Evolutionary conservation across 2,329 filamentous ascomycete species (phyloP).

Genomic region (Aspergillus candidus): DNA sequence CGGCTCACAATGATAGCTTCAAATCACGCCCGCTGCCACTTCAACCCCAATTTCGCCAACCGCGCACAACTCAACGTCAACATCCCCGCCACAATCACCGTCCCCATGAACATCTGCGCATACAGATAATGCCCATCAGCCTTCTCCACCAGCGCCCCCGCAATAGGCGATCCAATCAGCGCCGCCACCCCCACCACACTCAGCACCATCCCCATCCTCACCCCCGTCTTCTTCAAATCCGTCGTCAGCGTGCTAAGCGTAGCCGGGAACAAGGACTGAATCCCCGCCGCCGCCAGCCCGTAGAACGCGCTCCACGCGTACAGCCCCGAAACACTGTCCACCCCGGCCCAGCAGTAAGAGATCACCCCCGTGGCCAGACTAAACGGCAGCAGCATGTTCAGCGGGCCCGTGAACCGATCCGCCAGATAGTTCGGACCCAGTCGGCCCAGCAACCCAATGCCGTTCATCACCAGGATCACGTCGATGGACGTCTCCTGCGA

Average conservation of each 20-base stretch:
- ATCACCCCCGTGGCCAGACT: slow-evolving; percentile 39
- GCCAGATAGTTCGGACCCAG: slow-evolving; percentile 54
- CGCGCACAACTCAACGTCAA: slow-evolving; percentile 39
- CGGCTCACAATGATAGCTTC: too few relatives aligned
- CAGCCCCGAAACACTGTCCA: slow-evolving; percentile 45
- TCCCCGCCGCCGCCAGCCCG: slow-evolving; percentile 57
- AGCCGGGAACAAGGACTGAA: slow-evolving; percentile 63
- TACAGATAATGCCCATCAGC: slow-evolving; percentile 44
- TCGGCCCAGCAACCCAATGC: slow-evolving; percentile 53
- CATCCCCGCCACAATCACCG: slow-evolving; percentile 40
- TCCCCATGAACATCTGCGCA: slow-evolving; percentile 48
- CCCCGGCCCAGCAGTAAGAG: slow-evolving; percentile 54
- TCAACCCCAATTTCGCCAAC: slow-evolving; percentile 33
- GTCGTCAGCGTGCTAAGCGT: slow-evolving; percentile 51
- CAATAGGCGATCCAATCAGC: slow-evolving; percentile 51
- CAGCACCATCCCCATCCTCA: slow-evolving; percentile 54
- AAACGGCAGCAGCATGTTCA: slow-evolving; percentile 56
- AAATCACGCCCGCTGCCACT: slow-evolving; percentile 29
- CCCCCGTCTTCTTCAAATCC: slow-evolving; percentile 48
- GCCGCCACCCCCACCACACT: slow-evolving; percentile 49
- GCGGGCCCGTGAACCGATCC: slow-evolving; percentile 50
- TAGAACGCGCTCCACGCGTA: slow-evolving; percentile 60
- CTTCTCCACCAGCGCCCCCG: slow-evolving; percentile 46
- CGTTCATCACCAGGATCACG: slow-evolving; percentile 60
- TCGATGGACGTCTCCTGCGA: slow-evolving; percentile 48